phyloP scores from a whole-genome alignment of 257 asterid genomes.

The Gentiana dahurica region DNA sequence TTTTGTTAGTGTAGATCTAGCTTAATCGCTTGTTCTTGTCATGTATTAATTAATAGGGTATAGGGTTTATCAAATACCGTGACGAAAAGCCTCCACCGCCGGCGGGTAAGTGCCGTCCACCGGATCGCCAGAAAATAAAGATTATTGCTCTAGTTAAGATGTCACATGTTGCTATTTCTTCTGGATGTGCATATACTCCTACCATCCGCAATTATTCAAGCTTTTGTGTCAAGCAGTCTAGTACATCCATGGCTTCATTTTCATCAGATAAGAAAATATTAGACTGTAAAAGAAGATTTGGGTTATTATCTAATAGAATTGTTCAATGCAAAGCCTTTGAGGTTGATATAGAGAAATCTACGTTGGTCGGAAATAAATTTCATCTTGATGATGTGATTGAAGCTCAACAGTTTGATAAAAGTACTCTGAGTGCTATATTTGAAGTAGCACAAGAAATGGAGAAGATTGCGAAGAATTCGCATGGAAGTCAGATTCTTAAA shows the following conservation, averaged over 20 bases:
- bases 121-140: too few relatives aligned
- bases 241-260: not conserved
- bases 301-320: constrained; percentile 6
- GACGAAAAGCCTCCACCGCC: too few relatives aligned
- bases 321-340: constrained; percentile 42
- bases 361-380: constrained; percentile 39
- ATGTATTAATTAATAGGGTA: too few relatives aligned
- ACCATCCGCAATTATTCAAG: too few relatives aligned
- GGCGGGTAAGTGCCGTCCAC: too few relatives aligned
- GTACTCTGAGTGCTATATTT: constrained; percentile 61
- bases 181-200: too few relatives aligned
- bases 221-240: too few relatives aligned
- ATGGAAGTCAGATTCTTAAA: constrained; percentile 58
- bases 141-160: too few relatives aligned
- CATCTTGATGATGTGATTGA: constrained; percentile 74
- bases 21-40: too few relatives aligned
- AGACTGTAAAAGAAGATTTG: constrained; percentile 10
- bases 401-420: constrained; percentile 85
- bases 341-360: constrained; percentile 27
- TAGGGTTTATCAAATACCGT: too few relatives aligned
- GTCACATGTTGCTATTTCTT: too few relatives aligned
- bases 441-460: constrained; percentile 88
- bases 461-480: constrained; percentile 64
- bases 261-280: constrained; percentile 12
- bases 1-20: too few relatives aligned